Conservation (phyloP, 768 basidiomycete genomes). For the Inosperma sp. region DNA sequence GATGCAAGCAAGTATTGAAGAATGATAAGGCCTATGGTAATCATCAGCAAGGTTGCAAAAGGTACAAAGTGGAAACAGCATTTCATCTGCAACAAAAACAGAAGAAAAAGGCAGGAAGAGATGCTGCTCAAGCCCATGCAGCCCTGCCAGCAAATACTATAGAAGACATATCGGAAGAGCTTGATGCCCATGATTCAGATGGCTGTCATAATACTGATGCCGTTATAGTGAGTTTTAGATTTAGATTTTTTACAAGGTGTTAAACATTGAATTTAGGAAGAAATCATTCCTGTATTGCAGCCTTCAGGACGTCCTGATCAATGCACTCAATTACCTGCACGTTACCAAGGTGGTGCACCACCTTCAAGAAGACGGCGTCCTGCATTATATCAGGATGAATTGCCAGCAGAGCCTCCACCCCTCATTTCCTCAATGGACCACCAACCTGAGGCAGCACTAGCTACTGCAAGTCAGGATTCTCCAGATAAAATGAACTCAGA, state of each 20-base stretch:
- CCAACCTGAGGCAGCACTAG: background rate
- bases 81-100: background rate
- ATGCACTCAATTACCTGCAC: background rate
- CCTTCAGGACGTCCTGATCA: slow-evolving; percentile 1
- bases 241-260: background rate
- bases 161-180: no score
- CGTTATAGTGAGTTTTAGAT: background rate
- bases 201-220: background rate
- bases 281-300: background rate
- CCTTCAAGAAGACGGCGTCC: background rate
- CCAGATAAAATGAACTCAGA: background rate
- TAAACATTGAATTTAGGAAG: background rate
- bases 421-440: background rate
- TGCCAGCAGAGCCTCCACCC: background rate
- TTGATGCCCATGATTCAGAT: no score
- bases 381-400: background rate
- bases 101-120: background rate
- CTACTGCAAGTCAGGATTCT: background rate
- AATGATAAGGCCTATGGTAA: slow-evolving; percentile 1
- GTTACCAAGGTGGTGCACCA: background rate
- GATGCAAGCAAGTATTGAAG: background rate
- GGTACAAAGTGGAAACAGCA: background rate
- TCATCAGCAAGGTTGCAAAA: background rate
- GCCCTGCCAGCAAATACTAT: no score
- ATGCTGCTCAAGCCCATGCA: no score